These are phyloP conservation scores for Venturia aucupariae DNA, from an alignment of 2,329 filamentous ascomycete species.

Conservation along the genomic window DNA sequence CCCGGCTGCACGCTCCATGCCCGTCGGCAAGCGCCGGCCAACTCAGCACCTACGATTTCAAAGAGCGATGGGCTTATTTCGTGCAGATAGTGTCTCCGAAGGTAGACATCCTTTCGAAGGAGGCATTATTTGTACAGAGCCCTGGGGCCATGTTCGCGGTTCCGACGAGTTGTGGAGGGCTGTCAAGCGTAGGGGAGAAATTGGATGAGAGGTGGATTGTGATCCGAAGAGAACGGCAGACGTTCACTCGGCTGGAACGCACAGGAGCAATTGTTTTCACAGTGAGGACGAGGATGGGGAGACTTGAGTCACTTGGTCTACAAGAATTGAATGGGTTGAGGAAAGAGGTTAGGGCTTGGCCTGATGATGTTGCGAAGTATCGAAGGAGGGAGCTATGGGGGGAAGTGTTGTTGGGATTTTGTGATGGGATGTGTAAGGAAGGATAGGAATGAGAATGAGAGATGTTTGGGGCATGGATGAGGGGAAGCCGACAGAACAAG, in stretches of 20 bases:
- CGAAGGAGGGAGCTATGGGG: background rate
- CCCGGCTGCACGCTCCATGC: background rate
- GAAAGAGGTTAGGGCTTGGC: conserved; percentile 1
- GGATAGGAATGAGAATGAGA: background rate
- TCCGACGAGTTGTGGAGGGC: background rate
- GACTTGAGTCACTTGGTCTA: background rate
- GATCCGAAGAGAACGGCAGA: background rate
- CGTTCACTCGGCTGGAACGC: background rate
- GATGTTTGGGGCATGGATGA: background rate
- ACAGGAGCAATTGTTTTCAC: background rate
- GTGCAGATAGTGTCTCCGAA: background rate
- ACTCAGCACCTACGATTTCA: background rate
- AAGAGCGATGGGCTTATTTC: conserved; percentile 5
- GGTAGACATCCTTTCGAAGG: background rate
- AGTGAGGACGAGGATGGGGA: background rate
- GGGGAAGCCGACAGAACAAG: too few species aligned
- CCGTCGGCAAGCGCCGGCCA: background rate
- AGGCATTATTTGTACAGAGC: background rate
- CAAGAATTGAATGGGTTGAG: background rate
- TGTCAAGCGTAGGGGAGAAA: too few species aligned
- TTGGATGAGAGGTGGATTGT: background rate
- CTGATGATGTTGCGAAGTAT: background rate
- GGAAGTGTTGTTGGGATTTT: background rate
- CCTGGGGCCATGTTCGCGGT: background rate
- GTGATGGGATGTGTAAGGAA: background rate